phyloP scores from a whole-genome alignment of 169 alveolate species.

The Plasmodium reichenowi region DNA sequence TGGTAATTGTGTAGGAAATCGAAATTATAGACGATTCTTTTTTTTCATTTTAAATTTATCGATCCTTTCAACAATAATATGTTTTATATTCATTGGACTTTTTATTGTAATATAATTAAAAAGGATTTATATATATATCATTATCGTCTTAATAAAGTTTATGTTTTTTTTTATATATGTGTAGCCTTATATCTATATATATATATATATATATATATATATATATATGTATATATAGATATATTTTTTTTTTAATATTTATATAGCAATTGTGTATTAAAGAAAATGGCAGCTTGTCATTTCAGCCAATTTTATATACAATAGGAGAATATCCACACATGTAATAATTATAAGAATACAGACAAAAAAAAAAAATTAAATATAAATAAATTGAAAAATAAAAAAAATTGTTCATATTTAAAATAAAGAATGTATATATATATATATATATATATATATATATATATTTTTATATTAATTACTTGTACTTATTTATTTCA shows the following conservation, averaged over 20 bases:
- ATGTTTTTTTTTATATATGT: no score
- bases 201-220: background rate
- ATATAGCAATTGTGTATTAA: constrained; percentile 46
- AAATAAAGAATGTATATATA: constrained; percentile 13
- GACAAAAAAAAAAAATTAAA: no score
- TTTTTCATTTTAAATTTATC: constrained; percentile 71
- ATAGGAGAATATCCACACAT: constrained; percentile 61
- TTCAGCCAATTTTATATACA: constrained; percentile 35
- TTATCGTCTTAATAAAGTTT: background rate
- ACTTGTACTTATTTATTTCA: constrained; percentile 2
- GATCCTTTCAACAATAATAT: constrained; percentile 68
- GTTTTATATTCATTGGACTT: constrained; percentile 64
- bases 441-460: background rate
- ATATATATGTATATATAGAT: background rate
- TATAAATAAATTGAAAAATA: background rate
- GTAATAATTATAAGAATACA: background rate
- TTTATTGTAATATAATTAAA: constrained; percentile 49
- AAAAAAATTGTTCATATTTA: background rate
- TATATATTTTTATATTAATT: background rate
- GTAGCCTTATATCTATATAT: background rate
- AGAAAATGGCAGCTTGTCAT: constrained; percentile 32
- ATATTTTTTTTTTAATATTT: background rate
- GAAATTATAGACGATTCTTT: constrained; percentile 60
- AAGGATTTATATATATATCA: background rate
- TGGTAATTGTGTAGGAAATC: constrained; percentile 64